phyloP scores from a whole-genome alignment of 305 asterid genomes.

The Fraxinus paxiana region DNA sequence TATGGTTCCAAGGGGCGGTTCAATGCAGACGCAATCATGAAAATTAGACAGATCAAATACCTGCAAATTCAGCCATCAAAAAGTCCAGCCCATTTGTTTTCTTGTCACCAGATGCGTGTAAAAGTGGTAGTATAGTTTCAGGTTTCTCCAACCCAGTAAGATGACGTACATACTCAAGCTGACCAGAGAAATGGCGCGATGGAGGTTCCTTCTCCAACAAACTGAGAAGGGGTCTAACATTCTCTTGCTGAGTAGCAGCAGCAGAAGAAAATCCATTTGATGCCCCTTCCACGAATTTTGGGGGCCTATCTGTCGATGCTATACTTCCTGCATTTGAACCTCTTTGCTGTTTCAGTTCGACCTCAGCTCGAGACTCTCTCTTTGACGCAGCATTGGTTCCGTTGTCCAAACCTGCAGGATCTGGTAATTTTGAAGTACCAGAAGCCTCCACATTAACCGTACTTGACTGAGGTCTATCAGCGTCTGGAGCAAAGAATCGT shows the following conservation, averaged over 20 bases:
- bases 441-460: slow-evolving; percentile 46
- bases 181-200: slow-evolving; percentile 92
- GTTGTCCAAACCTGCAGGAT: slow-evolving; percentile 41
- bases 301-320: slow-evolving; percentile 62
- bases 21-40: slow-evolving; percentile 10
- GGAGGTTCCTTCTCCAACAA: slow-evolving; percentile 97
- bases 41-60: slow-evolving; percentile 36
- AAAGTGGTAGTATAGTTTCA: slow-evolving; percentile 79
- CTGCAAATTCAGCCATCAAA: slow-evolving; percentile 96
- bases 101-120: slow-evolving; percentile 77
- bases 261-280: slow-evolving; percentile 60
- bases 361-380: slow-evolving; percentile 48
- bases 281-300: slow-evolving; percentile 48
- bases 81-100: slow-evolving; percentile 84
- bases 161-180: slow-evolving; percentile 91
- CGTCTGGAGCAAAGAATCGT: slow-evolving; percentile 47
- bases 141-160: slow-evolving; percentile 86
- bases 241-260: slow-evolving; percentile 60
- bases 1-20: neutral
- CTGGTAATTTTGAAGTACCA: slow-evolving; percentile 47
- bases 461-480: slow-evolving; percentile 50
- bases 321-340: slow-evolving; percentile 48
- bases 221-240: slow-evolving; percentile 84
- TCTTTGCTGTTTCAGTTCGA: slow-evolving; percentile 64
- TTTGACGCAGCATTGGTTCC: slow-evolving; percentile 33